Evolutionary conservation across 2,329 filamentous ascomycete species (phyloP).

Genomic region (Colletotrichum lupini): DNA sequence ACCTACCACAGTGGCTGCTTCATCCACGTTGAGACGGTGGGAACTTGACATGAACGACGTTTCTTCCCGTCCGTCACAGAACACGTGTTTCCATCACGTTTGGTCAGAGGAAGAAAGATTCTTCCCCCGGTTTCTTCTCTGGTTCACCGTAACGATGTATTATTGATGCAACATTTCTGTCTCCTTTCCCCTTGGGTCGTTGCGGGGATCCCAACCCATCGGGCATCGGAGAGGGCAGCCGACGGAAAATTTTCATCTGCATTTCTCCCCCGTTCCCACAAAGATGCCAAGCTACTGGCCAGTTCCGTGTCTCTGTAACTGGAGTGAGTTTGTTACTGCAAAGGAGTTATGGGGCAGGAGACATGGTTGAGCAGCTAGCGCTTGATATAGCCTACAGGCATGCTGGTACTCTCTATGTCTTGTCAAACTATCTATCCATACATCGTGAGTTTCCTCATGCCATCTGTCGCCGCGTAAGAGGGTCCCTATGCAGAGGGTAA

Average conservation of each 20-base stretch:
- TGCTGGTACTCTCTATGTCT: background rate
- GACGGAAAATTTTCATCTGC: constrained; percentile 27
- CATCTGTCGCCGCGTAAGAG: background rate
- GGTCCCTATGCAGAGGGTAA: background rate
- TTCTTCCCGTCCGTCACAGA: background rate
- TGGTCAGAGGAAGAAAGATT: constrained; percentile 2
- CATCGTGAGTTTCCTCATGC: constrained; percentile 25
- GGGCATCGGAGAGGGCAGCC: constrained; percentile 14
- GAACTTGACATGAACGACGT: constrained; percentile 6
- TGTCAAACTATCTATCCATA: background rate
- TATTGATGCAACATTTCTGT: constrained; percentile 1
- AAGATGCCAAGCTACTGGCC: background rate
- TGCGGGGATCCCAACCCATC: constrained; percentile 8
- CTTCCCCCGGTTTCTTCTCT: background rate
- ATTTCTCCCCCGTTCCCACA: background rate
- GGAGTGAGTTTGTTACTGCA: background rate
- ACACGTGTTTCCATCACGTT: constrained; percentile 27
- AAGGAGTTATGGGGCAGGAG: background rate
- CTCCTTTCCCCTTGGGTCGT: background rate
- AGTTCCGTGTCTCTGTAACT: background rate
- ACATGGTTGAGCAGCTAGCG: background rate
- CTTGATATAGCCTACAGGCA: background rate
- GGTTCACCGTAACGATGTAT: background rate
- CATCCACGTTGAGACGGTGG: constrained; percentile 28
- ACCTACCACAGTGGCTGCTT: constrained; percentile 23